Evolutionary conservation across 192 early-diverging fungal genomes (phyloP), one percentile per base, ranked within the genome.

Genomic region (Chytriomyces confervae): DNA sequence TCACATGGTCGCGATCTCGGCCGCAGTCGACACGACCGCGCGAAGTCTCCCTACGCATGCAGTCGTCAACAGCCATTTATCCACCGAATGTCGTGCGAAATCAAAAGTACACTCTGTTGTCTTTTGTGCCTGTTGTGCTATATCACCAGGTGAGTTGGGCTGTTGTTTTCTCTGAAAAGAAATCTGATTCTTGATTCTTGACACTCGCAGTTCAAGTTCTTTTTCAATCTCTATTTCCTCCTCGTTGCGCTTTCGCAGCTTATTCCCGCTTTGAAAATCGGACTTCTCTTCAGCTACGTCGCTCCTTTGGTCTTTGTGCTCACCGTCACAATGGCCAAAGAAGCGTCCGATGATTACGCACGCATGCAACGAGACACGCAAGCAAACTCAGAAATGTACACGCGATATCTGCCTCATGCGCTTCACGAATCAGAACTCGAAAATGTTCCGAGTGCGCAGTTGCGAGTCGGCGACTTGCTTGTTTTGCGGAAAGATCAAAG

Each of bases 221-320:
- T 98, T 77, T 95, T 97, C 85, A 97, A 98, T 82, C 72, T 97
- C 66, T 98, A 98, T 78, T 98, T 98, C 78, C 82, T 98, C 68
- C 84, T 96, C 8, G 95, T 98, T 10, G 94, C 95, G 4, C 76
- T 96, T 53, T 97, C 95, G 50, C 97, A 98, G 85, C 91, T 98
- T 78, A 88, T 97, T 45, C 94, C 94, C 44, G 89, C 93, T 47
- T 85, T 97, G 72, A 91, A 93, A 79, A 92, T 94, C 71, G 93
- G 91, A 90, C 96, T 95, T 69, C 85, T 96, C 62, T 84, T 97
- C 62, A 96, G 95, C 1, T 97, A 97, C 75, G 91, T 98, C 43
- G 96, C 93, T n/a, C 97, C 97, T 18, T 83, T 98, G 43, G 90
- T 90, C 75, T 97, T 98, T 87, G 95, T 97, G 23, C 77, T 98